Base-by-base conservation (phyloP, 1,284 basidiomycete species). In the Tetrapyrgos nigripes region DNA sequence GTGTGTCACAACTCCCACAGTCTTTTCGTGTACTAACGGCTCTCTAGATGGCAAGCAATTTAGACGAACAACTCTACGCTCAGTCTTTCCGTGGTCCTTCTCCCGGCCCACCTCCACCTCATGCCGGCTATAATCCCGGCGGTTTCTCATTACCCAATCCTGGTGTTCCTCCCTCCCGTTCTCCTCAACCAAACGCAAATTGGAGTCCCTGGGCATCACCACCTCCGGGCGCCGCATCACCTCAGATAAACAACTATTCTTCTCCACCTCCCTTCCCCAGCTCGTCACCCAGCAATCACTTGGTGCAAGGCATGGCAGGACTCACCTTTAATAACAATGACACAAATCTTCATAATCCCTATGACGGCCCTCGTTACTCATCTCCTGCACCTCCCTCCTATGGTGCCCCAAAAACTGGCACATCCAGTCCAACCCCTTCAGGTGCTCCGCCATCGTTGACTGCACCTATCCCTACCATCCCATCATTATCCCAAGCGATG, bases 391-490 rank as follows among this genome's bases (percentile, higher is more conserved):
- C 53, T 23, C 54, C 37, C 24, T 47, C 50, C 35, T 57, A 52
- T 23, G 47, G 24, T 28, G 31, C 48, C 13, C 58, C 50, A 23
- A 23, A 64, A 55, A 65, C 58, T 57, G 19, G 29, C 11, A 33
- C 26, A 40, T 60, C 26, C 60, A 70, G 43, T 66, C 72, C 45
- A 46, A 69, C 0, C 44, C 13, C n/a, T n/a, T n/a, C n/a, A 10
- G 35, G 27, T 23, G 26, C 64, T 1, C 68, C 76, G 1, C 82
- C 85, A 1, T 79, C 83, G 1, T 81, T 91, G 21, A 90, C 87
- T 0, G 85, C 85, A 0, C 82, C 88, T 1, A 76, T 92, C 1
- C 89, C 90, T 0, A 81, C 82, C n/a, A 69, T 88, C 27, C 67
- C 83, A 23, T 77, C 80, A 0, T 82, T 92, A 21, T 66, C 80